These are phyloP conservation scores for Rachicladosporium sp. DNA, from an alignment of 2,329 filamentous ascomycete genomes.

Conservation along the genomic window DNA sequence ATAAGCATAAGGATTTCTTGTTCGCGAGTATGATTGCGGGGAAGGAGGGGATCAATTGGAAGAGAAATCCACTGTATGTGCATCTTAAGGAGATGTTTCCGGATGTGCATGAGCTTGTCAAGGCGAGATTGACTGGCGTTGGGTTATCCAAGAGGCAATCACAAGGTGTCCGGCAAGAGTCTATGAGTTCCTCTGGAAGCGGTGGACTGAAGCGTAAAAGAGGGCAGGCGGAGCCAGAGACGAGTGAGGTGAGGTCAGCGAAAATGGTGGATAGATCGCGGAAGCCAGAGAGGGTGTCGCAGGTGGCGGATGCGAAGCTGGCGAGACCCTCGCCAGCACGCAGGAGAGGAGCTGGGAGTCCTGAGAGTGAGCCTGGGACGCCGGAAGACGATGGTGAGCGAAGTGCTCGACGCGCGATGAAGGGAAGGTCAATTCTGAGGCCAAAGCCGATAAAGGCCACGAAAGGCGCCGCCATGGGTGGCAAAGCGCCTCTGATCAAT, in stretches of 20 bases:
- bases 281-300: too few species aligned
- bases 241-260: too few species aligned
- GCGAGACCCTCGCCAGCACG: too few species aligned
- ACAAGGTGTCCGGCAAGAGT: conserved; percentile 1
- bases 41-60: conserved; percentile 34
- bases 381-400: neutral
- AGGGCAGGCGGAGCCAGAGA: conserved; percentile 2
- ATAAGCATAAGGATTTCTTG: conserved; percentile 29
- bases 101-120: conserved; percentile 9
- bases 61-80: conserved; percentile 29
- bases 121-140: conserved; percentile 7
- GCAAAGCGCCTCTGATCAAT: conserved; percentile 19
- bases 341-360: too few species aligned
- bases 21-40: conserved; percentile 32
- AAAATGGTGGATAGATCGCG: too few species aligned
- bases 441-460: conserved; percentile 20
- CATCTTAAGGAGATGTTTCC: conserved; percentile 28
- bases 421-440: conserved; percentile 22
- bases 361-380: neutral
- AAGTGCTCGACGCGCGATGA: conserved; percentile 7
- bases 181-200: conserved; percentile 7
- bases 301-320: too few species aligned
- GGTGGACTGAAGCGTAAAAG: conserved; percentile 15
- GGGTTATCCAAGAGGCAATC: too few species aligned
- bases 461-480: conserved; percentile 14